Conservation (phyloP, 208 protist genomes). For the Phytomonas francai region DNA sequence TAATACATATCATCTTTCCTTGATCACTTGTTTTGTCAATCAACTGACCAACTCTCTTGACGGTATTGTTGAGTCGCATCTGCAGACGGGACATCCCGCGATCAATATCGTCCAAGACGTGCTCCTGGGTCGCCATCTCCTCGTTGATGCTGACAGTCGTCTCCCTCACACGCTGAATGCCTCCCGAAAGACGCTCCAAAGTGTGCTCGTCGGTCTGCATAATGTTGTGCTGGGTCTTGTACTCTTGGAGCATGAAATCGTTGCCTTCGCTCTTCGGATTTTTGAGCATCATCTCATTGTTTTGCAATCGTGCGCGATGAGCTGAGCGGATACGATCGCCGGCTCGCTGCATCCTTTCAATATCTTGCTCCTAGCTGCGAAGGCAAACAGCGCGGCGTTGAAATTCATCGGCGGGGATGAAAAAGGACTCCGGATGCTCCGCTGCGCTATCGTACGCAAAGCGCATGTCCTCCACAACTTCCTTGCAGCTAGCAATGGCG, state of each 20-base stretch:
- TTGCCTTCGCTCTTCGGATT: constrained; percentile 35
- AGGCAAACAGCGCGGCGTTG: constrained; percentile 54
- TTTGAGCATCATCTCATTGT: neutral
- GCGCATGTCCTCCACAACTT: constrained; percentile 73
- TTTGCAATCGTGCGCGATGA: constrained; percentile 22
- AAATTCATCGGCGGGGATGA: constrained; percentile 63
- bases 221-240: constrained; percentile 44
- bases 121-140: constrained; percentile 76
- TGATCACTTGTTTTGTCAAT: constrained; percentile 71
- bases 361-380: constrained; percentile 63
- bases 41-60: constrained; percentile 68
- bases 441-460: constrained; percentile 65
- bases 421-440: constrained; percentile 74
- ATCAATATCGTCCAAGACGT: constrained; percentile 73
- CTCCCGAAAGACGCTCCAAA: constrained; percentile 55
- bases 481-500: constrained; percentile 42
- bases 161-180: constrained; percentile 58
- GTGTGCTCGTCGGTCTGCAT: constrained; percentile 64
- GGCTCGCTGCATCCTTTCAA: constrained; percentile 53
- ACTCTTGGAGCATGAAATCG: constrained; percentile 62
- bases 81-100: constrained; percentile 64
- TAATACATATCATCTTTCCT: constrained; percentile 76
- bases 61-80: constrained; percentile 50
- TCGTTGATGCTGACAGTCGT: constrained; percentile 67
- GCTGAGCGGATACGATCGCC: constrained; percentile 37